Base-by-base conservation (phyloP, 257 asterid species). In the Primulina eburnea region DNA sequence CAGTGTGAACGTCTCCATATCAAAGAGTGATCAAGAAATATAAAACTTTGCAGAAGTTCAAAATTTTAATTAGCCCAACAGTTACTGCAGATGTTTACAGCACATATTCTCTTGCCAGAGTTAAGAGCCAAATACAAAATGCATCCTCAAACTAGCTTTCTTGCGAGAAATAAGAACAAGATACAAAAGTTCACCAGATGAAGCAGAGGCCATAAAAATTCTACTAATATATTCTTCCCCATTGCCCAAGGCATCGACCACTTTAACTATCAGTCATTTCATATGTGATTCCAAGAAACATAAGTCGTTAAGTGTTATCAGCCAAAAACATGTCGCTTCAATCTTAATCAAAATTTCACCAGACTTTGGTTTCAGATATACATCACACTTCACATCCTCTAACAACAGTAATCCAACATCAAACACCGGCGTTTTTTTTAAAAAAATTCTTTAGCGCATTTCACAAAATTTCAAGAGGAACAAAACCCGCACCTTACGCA, bases 401-500 rank as follows among this genome's bases (percentile, higher is more conserved):
- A 35, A 35, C 1, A 38, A 8, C 50, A 38, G 50, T 38, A 9
- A 38, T 38, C 14, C 50, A 38, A 10, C 4, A 1, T 7, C 1
- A 35, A 35, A 35, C 9, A 1, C 40, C 40, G 9, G 9, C 40
- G 0, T 35, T 35, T 6, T 3, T 1, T 28, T 17, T n/a, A n/a
- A 29, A 16, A 50, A 50, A n/a, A 65, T 21, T 33, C 1, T 8
- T 7, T 30, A 37, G 24, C 17, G 6, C 64, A 67, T 34, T 62
- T 68, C 65, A 69, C 65, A 33, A 40, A 43, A 53, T 21, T 43
- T 55, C 17, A 30, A 10, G 35, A 59, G 34, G 29, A 71, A 56
- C 8, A 66, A 40, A 69, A 26, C 5, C 69, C 21, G 62, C 64
- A 92, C 98, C 96, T 92, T 90, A 33, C 95, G 88, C 52, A 92